Evolutionary conservation across 2,329 filamentous ascomycete species (phyloP).

Genomic region (Celoporthe dispersa): DNA sequence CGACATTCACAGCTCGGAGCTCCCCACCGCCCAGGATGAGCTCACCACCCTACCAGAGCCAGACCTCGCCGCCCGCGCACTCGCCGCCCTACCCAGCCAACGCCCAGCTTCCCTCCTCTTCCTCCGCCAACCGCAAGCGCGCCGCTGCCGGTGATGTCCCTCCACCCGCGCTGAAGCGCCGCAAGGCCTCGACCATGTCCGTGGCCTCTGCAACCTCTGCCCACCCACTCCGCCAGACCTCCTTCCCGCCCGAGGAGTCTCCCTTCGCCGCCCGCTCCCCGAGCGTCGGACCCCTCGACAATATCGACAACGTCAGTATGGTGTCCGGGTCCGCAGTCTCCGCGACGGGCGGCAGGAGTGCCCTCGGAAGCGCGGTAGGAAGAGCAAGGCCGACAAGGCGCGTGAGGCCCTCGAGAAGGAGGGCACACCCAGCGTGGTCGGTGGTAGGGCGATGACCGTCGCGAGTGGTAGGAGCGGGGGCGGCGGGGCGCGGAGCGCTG

Average conservation of each 20-base stretch:
- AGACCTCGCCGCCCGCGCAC: slow-evolving; percentile 53
- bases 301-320: slow-evolving; percentile 59
- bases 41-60: slow-evolving; percentile 55
- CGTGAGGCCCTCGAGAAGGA: slow-evolving; percentile 44
- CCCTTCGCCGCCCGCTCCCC: slow-evolving; percentile 65
- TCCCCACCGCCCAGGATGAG: slow-evolving; percentile 47
- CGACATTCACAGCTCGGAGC: background rate
- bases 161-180: slow-evolving; percentile 62
- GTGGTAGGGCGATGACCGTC: slow-evolving; percentile 51
- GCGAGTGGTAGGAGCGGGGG: slow-evolving; percentile 47
- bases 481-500: slow-evolving; percentile 48
- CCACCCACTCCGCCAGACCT: slow-evolving; percentile 79
- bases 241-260: slow-evolving; percentile 72
- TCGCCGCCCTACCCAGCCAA: slow-evolving; percentile 60
- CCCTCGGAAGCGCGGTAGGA: slow-evolving; percentile 65
- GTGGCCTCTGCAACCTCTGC: slow-evolving; percentile 54
- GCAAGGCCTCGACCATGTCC: slow-evolving; percentile 71
- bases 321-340: slow-evolving; percentile 66
- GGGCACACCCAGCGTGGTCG: slow-evolving; percentile 49
- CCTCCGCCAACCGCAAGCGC: slow-evolving; percentile 63
- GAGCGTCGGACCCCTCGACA: slow-evolving; percentile 56
- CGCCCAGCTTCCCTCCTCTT: slow-evolving; percentile 49
- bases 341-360: slow-evolving; percentile 39
- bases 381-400: slow-evolving; percentile 61
- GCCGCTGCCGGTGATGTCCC: slow-evolving; percentile 58